Base-by-base conservation (phyloP, 495 filamentous ascomycete species). In the Aspergillus egyptiacus region DNA sequence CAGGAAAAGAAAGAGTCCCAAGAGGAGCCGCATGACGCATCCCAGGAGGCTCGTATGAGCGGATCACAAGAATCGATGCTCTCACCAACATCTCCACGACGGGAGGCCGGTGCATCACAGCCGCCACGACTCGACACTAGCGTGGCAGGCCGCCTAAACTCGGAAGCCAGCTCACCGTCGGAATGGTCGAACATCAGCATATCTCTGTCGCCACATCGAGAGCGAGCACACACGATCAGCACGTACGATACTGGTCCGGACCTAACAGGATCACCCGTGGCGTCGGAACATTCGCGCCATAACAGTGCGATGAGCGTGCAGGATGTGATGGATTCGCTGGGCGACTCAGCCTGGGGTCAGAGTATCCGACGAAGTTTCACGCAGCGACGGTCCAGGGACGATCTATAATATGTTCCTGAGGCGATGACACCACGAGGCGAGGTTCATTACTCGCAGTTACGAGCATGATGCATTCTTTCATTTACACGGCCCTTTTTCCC, bases 311-410 rank as follows among this genome's bases (percentile, higher is more conserved):
- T 91, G 48, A 87, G 82, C 51, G 82, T 85, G 39, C 78, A 83
- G 37, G 84, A 91, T 60, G 84, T 93, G 50, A 79, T 90, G 68
- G 78, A 86, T 46, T 82, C 89, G 58, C 72, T 96, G 22, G 85
- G 87, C 55, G 83, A 88, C 53, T 93, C 89, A 31, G 87, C 84
- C 15, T 96, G 91, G 91, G 87, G 90, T 42, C 85, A 90, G 67
- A 95, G 89, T 72, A 87, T 96, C 40, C 76, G 89, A 50, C 78
- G 89, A 46, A 95, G 89, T 67, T 88, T 93, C 53, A 95, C 88
- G 39, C 78, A 82, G 69, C 80, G 83, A 54, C 79, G 58, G 60
- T 47, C 44, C 9, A 55, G 60, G n/a, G 50, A 51, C 37, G 52
- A 43, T 40, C 45, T 47, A 23, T 44, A 19, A 49, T 17, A 24